phyloP scores from a whole-genome alignment of 1,284 basidiomycete species.

The Filobasidium uniguttulatum region DNA sequence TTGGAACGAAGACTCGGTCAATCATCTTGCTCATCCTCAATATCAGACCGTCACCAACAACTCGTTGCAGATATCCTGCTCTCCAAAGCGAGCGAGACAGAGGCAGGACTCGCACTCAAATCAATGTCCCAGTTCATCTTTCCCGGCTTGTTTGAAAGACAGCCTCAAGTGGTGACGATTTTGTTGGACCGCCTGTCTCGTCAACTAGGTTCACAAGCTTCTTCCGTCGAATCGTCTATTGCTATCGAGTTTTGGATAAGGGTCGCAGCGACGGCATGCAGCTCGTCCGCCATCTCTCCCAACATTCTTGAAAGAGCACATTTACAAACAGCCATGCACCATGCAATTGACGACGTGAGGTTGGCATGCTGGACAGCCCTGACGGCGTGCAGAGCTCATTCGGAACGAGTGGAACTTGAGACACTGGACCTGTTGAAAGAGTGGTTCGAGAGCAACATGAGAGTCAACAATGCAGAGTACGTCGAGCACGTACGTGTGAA shows the following conservation, averaged over 20 bases:
- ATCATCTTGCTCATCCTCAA: no score
- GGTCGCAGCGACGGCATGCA: not conserved
- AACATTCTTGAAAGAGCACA: not conserved
- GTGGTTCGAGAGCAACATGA: constrained; percentile 13
- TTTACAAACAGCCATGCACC: constrained; percentile 7
- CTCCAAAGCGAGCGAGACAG: not conserved
- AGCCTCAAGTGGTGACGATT: not conserved
- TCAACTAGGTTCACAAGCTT: not conserved
- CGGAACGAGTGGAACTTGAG: constrained; percentile 9
- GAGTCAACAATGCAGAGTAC: constrained; percentile 12
- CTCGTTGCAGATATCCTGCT: not conserved
- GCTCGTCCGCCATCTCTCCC: not conserved
- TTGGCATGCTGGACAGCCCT: constrained; percentile 5
- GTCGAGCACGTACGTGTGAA: not conserved
- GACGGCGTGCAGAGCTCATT: constrained; percentile 2
- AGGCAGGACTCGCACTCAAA: not conserved
- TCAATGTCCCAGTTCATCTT: constrained; percentile 1
- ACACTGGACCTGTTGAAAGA: not conserved
- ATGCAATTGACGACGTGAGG: constrained; percentile 8
- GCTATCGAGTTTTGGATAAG: not conserved
- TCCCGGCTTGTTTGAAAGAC: not conserved
- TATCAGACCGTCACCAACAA: not conserved
- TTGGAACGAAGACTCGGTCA: not conserved
- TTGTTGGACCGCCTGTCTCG: not conserved
- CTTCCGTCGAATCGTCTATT: not conserved